phyloP scores from a whole-genome alignment of 352 stramenopile species.

The Salisapilia sapeloensis region DNA sequence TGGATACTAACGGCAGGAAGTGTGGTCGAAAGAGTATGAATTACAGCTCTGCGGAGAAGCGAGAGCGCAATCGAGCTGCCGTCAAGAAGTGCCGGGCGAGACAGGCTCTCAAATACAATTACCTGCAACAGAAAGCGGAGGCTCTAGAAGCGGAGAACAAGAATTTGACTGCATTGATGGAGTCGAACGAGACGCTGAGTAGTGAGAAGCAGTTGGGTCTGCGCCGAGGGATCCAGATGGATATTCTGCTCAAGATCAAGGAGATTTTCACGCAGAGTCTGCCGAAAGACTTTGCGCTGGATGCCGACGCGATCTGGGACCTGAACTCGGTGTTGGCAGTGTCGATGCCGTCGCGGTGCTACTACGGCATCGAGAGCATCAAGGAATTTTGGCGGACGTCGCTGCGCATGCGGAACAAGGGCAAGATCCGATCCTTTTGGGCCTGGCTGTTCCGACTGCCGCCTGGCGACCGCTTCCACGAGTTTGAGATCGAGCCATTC shows the following conservation, averaged over 20 bases:
- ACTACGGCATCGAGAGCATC: slow-evolving; percentile 77
- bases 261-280: slow-evolving; percentile 77
- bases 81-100: slow-evolving; percentile 74
- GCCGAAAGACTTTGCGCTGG: slow-evolving; percentile 71
- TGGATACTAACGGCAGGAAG: neutral
- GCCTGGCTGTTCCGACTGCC: slow-evolving; percentile 65
- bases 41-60: slow-evolving; percentile 71
- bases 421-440: slow-evolving; percentile 78
- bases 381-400: slow-evolving; percentile 78
- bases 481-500: slow-evolving; percentile 67
- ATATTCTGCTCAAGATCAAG: slow-evolving; percentile 78
- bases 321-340: slow-evolving; percentile 70
- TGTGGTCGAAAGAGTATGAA: slow-evolving; percentile 79
- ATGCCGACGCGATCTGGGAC: slow-evolving; percentile 74
- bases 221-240: slow-evolving; percentile 72
- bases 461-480: slow-evolving; percentile 50
- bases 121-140: slow-evolving; percentile 56
- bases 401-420: slow-evolving; percentile 74
- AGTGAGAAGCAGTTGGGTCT: slow-evolving; percentile 36
- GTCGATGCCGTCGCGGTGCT: slow-evolving; percentile 73
- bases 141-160: slow-evolving; percentile 48
- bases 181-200: slow-evolving; percentile 46
- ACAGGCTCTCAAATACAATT: slow-evolving; percentile 67
- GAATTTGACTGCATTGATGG: slow-evolving; percentile 50
- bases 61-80: slow-evolving; percentile 64